phyloP scores from a whole-genome alignment of 2,329 filamentous ascomycete genomes.

The Colletotrichum orchidophilum region DNA sequence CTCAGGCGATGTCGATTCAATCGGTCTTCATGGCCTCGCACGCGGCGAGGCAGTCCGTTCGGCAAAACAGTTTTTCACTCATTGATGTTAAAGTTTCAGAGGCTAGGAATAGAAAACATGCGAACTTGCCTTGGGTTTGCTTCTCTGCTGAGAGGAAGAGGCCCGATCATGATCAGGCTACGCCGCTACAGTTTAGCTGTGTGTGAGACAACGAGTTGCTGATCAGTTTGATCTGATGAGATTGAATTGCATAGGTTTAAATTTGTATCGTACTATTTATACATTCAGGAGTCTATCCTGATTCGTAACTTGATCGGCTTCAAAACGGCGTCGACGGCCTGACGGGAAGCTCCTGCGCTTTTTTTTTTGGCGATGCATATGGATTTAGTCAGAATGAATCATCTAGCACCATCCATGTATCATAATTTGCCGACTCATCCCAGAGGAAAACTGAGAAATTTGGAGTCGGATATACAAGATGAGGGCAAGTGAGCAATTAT shows the following conservation, averaged over 20 bases:
- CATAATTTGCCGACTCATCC: too few species aligned
- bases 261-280: too few species aligned
- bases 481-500: neutral
- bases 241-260: too few species aligned
- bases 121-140: neutral
- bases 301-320: too few species aligned
- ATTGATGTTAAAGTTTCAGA: neutral
- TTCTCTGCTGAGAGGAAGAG: too few species aligned
- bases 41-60: neutral
- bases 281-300: too few species aligned
- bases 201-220: too few species aligned
- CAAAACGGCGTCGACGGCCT: neutral
- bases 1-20: conserved; percentile 21
- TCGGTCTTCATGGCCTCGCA: conserved; percentile 1
- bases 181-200: too few species aligned
- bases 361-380: neutral
- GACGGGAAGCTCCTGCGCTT: neutral
- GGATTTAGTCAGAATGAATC: neutral
- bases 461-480: neutral
- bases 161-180: too few species aligned
- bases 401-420: neutral
- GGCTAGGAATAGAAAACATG: too few species aligned
- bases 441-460: neutral
- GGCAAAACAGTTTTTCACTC: conserved; percentile 26
- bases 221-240: too few species aligned